Percentiles rank a stretch among this genome's conserved stretches.
These are phyloP conservation scores for Excoecaria agallocha DNA, from an alignment of 345 rosid genomes.

Conservation along the genomic window DNA sequence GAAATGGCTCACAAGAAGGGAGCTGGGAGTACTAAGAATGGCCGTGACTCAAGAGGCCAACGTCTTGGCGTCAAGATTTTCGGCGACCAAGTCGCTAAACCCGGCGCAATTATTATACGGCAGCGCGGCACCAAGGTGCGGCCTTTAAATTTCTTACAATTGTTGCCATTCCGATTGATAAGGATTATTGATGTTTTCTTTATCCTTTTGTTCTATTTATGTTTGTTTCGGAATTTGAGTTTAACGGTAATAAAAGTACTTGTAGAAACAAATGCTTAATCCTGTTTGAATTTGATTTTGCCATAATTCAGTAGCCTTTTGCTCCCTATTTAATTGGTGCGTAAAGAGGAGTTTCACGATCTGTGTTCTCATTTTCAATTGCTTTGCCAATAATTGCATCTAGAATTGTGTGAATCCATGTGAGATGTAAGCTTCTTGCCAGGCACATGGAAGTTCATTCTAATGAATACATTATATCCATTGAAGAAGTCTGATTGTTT, in stretches of 20 bases:
- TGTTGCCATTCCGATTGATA: neutral
- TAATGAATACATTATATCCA: neutral
- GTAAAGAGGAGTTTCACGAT: neutral
- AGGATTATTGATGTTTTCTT: neutral
- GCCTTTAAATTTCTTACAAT: neutral
- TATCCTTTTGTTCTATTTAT: neutral
- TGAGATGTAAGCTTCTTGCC: neutral
- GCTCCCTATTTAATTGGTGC: neutral
- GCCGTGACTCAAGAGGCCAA: conserved; percentile 88
- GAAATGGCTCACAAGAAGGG: conserved; percentile 96
- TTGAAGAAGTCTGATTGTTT: neutral
- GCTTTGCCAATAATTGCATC: neutral
- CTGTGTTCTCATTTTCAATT: neutral
- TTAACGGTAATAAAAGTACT: neutral
- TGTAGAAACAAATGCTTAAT: neutral
- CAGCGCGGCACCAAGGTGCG: conserved; percentile 96
- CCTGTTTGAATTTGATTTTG: neutral
- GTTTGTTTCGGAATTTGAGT: neutral
- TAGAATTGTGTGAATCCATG: neutral
- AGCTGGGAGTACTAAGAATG: conserved; percentile 98
- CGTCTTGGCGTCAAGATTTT: conserved; percentile 91
- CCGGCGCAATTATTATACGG: conserved; percentile 87
- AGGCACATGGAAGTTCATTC: neutral
- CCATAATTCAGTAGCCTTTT: neutral
- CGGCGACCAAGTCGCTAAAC: conserved; percentile 90